Evolutionary conservation across 139 green algal species (phyloP).

Genomic region (Zygnema circumcarinatum): DNA sequence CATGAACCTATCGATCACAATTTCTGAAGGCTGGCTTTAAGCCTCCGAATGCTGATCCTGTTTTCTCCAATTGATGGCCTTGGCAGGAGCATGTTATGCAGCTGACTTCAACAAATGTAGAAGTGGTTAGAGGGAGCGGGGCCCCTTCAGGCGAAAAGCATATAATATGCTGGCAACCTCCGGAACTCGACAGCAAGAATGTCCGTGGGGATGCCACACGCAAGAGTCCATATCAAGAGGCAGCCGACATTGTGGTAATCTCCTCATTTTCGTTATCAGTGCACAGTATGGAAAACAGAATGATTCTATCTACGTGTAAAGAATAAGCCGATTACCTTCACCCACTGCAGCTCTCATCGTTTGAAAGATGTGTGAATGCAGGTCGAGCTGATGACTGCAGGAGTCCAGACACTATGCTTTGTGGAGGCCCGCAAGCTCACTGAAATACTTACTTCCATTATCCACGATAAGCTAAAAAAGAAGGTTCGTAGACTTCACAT

Average conservation of each 20-base stretch:
- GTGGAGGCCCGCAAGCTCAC: slow-evolving; percentile 45
- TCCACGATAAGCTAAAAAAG: slow-evolving; percentile 41
- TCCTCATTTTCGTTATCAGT: slow-evolving; percentile 13
- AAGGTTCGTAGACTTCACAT: neutral
- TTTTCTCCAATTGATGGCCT: too few relatives aligned
- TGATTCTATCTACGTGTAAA: too few relatives aligned
- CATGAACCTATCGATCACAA: too few relatives aligned
- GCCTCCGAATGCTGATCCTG: too few relatives aligned
- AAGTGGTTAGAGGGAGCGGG: slow-evolving; percentile 32
- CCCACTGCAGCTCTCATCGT: too few relatives aligned
- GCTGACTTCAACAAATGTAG: slow-evolving; percentile 6
- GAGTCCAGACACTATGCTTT: slow-evolving; percentile 54
- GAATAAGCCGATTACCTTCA: too few relatives aligned
- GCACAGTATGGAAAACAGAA: too few relatives aligned
- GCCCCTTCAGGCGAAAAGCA: slow-evolving; percentile 40
- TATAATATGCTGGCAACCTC: slow-evolving; percentile 44
- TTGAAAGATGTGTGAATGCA: slow-evolving; percentile 21
- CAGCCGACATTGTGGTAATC: slow-evolving; percentile 47
- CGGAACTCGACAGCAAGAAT: slow-evolving; percentile 9
- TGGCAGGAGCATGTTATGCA: slow-evolving; percentile 24
- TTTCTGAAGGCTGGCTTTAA: too few relatives aligned
- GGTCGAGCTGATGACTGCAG: neutral
- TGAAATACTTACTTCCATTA: slow-evolving; percentile 53
- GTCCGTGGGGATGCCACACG: slow-evolving; percentile 38
- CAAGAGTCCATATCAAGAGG: slow-evolving; percentile 56